Conservation (phyloP, 2,329 filamentous ascomycete species). For the Escovopsis weberi region DNA sequence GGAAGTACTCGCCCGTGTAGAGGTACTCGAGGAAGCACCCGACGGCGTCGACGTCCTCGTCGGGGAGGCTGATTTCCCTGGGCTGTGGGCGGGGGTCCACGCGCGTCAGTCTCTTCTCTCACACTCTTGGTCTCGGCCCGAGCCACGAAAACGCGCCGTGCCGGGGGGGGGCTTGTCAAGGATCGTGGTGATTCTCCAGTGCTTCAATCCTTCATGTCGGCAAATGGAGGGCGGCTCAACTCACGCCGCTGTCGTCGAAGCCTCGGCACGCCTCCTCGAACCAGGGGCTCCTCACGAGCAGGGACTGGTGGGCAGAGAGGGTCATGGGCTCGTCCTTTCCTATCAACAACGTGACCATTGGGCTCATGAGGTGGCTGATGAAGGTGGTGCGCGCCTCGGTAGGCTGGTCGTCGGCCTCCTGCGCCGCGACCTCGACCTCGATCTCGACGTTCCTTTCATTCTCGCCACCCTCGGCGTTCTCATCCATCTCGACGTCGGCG, state of each 20-base stretch:
- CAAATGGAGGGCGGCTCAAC: too few species aligned
- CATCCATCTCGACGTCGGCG: constrained; percentile 26
- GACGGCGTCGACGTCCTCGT: constrained; percentile 21
- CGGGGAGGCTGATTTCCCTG: constrained; percentile 50
- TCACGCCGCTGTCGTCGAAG: constrained; percentile 48
- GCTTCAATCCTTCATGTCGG: too few species aligned
- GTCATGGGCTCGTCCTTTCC: constrained; percentile 47
- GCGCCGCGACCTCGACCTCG: constrained; percentile 6
- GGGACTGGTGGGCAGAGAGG: constrained; percentile 65
- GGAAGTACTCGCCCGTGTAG: constrained; percentile 48
- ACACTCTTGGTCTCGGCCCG: background rate
- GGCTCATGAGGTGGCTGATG: constrained; percentile 49
- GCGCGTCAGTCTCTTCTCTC: background rate
- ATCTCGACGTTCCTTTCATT: constrained; percentile 19
- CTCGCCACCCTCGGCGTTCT: constrained; percentile 19
- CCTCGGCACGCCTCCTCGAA: constrained; percentile 49
- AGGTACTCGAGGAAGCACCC: constrained; percentile 27
- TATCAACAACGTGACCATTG: constrained; percentile 53
- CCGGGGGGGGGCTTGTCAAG: too few species aligned
- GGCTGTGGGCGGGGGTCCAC: constrained; percentile 20
- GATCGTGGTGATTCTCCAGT: too few species aligned
- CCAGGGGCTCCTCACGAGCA: constrained; percentile 61
- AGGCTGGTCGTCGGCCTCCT: constrained; percentile 15
- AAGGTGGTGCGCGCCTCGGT: constrained; percentile 27
- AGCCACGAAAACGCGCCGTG: too few species aligned